phyloP scores from a whole-genome alignment of 2,329 filamentous ascomycete genomes.

The Zymoseptoria passerinii region DNA sequence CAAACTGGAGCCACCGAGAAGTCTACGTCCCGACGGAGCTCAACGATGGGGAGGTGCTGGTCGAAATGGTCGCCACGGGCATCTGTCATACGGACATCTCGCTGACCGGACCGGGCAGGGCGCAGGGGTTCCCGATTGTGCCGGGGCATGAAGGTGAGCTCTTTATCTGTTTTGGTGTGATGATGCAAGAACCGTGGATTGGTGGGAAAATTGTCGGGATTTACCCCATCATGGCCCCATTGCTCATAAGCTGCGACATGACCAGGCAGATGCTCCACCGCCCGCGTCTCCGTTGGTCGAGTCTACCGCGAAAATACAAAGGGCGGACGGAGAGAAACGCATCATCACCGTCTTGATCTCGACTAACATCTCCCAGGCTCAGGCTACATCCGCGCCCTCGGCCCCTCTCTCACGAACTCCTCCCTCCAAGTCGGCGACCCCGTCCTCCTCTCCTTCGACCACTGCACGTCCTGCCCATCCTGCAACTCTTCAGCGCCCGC shows the following conservation, averaged over 20 bases:
- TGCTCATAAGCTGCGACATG: too few species aligned
- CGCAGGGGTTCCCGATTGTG: constrained; percentile 19
- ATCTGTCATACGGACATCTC: constrained; percentile 22
- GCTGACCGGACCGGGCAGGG: constrained; percentile 9
- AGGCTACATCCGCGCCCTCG: constrained; percentile 39
- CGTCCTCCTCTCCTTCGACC: constrained; percentile 19
- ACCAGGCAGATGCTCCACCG: too few species aligned
- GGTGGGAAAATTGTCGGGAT: too few species aligned
- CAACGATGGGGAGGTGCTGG: constrained; percentile 18
- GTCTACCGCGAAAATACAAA: too few species aligned
- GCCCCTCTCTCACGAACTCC: constrained; percentile 26
- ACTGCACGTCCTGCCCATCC: constrained; percentile 14
- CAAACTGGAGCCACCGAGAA: constrained; percentile 14
- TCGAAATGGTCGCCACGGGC: constrained; percentile 21
- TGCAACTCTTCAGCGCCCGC: constrained; percentile 14
- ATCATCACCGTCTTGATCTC: too few species aligned
- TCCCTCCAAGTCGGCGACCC: constrained; percentile 16
- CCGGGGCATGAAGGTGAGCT: constrained; percentile 20
- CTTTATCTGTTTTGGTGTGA: too few species aligned
- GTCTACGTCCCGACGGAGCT: constrained; percentile 14
- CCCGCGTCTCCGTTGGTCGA: too few species aligned
- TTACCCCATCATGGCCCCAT: too few species aligned
- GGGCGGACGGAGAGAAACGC: too few species aligned
- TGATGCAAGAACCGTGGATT: too few species aligned
- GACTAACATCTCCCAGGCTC: too few species aligned